Evolutionary conservation across 1,284 basidiomycete genomes (phyloP), one percentile per base, ranked within the genome.

Genomic region (Paramarasmius palmivorus): DNA sequence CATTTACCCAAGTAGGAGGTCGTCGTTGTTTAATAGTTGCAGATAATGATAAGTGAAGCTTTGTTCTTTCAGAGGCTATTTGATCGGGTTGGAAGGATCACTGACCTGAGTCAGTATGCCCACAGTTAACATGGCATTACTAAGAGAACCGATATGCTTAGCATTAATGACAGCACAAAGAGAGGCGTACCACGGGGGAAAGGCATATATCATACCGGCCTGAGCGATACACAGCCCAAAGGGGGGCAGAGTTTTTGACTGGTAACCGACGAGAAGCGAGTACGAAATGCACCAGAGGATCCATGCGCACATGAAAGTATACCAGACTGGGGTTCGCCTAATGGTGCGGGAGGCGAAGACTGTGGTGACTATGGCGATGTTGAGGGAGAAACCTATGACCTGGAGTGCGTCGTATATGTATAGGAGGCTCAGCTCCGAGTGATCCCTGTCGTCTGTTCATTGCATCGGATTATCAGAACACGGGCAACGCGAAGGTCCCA

Each of bases 181-280:
- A 38, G 8, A 9, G 36, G 49, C 54, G 32, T 20, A 56, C 54
- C 26, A 26, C 3, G 54, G 50, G n/a, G 54, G 63, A 9, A 56
- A 51, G 14, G 65, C 63, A 42, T 65, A 67, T 23, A 67, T 58
- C n/a, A 66, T 41, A 1, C 57, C 57, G 17, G 63, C 62, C 52
- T 68, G 63, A 15, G 62, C 41, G 20, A 61, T 37, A 40, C 65
- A 68, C 7, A 63, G 48, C 8, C 48, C 55, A 37, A 57, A 59
- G 6, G 57, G 59, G 8, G 66, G 66, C 20, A 58, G 52, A 12
- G 54, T 50, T 3, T 61, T 64, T 10, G 53, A 59, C 55, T 68
- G 65, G 20, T 57, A 60, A 20, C 65, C 67, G 10, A 64, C 52
- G 23, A 67, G 49, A 10, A 63, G 54, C 6, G 3, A 2, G 41